A percentile compares a stretch with the other conserved stretches of the same genome.
Conservation (phyloP, 2,329 filamentous ascomycete genomes). For the Exophiala alcalophila region DNA sequence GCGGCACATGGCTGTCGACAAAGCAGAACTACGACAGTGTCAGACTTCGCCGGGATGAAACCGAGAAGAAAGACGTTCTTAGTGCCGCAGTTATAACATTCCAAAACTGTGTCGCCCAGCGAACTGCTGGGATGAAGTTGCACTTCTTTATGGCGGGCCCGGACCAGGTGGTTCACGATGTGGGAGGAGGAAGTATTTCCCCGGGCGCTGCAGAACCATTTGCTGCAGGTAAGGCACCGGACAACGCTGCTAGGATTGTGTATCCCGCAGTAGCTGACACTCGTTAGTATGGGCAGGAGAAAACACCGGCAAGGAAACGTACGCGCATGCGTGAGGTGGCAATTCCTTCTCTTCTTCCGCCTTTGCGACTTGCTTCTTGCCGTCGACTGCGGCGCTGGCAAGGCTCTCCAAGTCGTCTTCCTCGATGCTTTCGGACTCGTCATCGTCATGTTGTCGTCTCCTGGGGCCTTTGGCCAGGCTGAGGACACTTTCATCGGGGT, state of each 20-base stretch:
- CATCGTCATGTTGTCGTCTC: conserved; percentile 74
- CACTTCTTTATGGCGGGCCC: conserved; percentile 97
- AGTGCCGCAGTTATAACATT: conserved; percentile 99
- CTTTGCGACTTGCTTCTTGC: conserved; percentile 49
- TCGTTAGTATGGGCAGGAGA: conserved; percentile 9
- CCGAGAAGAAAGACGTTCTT: conserved; percentile 98
- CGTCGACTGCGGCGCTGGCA: conserved; percentile 76
- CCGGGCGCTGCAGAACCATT: conserved; percentile 98
- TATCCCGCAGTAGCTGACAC: conserved; percentile 83
- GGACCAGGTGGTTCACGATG: conserved; percentile 96
- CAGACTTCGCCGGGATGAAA: conserved; percentile 97
- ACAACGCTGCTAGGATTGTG: conserved; percentile 94
- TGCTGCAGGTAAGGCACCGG: conserved; percentile 91
- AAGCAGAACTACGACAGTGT: conserved; percentile 93
- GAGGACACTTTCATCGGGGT: conserved; percentile 76
- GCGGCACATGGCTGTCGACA: conserved; percentile 96
- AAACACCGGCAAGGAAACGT: conserved; percentile 45
- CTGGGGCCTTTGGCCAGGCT: conserved; percentile 60
- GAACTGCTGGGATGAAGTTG: conserved; percentile 91
- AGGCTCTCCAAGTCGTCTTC: conserved; percentile 76
- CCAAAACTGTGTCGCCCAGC: conserved; percentile 90
- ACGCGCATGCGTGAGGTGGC: conserved; percentile 93
- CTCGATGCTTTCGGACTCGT: conserved; percentile 79
- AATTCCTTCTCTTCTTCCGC: conserved; percentile 72
- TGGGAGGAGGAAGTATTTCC: conserved; percentile 96